phyloP scores from a whole-genome alignment of 1,284 basidiomycete genomes.

The Ganoderma sinense region DNA sequence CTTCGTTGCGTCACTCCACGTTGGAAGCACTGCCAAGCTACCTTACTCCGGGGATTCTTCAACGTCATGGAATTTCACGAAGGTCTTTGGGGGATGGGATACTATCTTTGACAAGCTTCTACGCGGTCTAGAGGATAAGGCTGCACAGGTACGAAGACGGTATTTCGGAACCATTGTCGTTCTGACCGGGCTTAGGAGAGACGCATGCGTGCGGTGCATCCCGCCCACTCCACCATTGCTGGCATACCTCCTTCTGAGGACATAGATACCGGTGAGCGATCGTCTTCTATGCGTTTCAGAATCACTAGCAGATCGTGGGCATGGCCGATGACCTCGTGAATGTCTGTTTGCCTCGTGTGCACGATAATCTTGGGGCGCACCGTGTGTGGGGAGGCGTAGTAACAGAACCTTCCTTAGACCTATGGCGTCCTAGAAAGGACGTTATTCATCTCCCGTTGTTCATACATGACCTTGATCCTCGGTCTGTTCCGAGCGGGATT shows the following conservation, averaged over 20 bases:
- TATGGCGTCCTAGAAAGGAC: neutral
- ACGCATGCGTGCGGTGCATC: constrained; percentile 63
- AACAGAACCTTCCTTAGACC: neutral
- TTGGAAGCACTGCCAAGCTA: constrained; percentile 55
- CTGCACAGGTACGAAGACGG: constrained; percentile 59
- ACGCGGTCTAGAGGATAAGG: constrained; percentile 78
- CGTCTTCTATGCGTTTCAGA: neutral
- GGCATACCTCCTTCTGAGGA: constrained; percentile 69
- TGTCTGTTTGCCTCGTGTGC: neutral
- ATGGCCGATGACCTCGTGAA: neutral
- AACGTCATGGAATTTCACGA: constrained; percentile 70
- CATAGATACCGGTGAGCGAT: constrained; percentile 55
- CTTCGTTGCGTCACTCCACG: constrained; percentile 84
- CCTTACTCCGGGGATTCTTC: constrained; percentile 45
- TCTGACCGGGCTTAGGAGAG: constrained; percentile 58
- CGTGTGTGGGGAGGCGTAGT: neutral
- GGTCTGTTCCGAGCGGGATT: neutral
- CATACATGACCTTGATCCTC: neutral
- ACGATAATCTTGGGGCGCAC: neutral
- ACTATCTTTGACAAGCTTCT: constrained; percentile 81
- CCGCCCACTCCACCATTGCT: constrained; percentile 46
- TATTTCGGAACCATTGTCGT: neutral
- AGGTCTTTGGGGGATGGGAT: constrained; percentile 86
- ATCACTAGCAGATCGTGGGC: neutral
- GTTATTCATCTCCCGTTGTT: neutral